These are phyloP conservation scores for Lipomyces yamadae DNA, from an alignment of 805 yeast genomes.

Conservation along the genomic window DNA sequence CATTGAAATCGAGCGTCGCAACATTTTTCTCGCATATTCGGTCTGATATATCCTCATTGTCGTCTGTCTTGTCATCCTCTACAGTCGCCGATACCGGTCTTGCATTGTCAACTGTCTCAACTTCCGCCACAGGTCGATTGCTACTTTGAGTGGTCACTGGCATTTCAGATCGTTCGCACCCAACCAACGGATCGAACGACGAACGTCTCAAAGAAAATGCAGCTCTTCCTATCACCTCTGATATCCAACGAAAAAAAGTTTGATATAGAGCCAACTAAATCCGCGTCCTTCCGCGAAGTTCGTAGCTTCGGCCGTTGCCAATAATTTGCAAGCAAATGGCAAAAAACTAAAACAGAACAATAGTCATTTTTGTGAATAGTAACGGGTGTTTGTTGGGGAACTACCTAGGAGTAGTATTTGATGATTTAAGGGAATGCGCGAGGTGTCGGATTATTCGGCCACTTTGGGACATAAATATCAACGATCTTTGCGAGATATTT, in stretches of 20 bases:
- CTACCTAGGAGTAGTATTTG: neutral
- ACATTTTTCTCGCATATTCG: neutral
- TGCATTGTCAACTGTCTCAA: neutral
- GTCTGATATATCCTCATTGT: neutral
- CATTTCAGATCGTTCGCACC: neutral
- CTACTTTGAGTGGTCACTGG: neutral
- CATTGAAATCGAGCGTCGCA: neutral
- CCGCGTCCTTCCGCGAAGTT: neutral
- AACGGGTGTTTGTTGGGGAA: neutral
- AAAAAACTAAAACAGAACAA: neutral
- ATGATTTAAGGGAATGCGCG: neutral
- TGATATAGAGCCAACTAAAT: neutral
- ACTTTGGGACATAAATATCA: neutral
- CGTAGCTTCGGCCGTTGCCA: slow-evolving; percentile 3
- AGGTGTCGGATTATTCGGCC: neutral
- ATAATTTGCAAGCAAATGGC: neutral
- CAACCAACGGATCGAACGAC: neutral
- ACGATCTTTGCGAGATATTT: too few relatives aligned
- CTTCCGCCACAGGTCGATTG: neutral
- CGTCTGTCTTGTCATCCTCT: neutral
- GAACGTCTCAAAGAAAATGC: neutral
- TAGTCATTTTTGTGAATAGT: neutral
- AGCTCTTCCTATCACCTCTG: neutral
- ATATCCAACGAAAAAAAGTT: neutral
- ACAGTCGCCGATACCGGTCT: neutral